Conservation (phyloP, 257 asterid species). For the Ilex aquifolium region DNA sequence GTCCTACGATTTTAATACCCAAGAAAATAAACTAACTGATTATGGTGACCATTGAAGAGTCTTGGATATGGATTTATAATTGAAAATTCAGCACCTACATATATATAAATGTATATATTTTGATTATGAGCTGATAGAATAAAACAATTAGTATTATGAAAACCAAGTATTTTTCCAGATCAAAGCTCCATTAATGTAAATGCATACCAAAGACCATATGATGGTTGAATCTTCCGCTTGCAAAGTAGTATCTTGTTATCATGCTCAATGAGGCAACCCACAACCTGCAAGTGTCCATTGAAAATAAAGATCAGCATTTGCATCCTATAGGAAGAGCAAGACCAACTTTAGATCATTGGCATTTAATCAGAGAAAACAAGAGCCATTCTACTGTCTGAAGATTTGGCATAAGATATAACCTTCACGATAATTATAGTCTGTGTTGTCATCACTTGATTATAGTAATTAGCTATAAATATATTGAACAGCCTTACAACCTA, state of each 20-base stretch:
- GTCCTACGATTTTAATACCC: conserved; percentile 40
- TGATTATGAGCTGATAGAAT: not conserved
- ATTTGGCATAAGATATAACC: not conserved
- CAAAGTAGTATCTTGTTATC: conserved; percentile 81
- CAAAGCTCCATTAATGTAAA: conserved; percentile 1
- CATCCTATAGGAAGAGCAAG: not conserved
- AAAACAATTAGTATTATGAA: not conserved
- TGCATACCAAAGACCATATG: conserved; percentile 88
- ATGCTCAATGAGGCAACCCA: conserved; percentile 94
- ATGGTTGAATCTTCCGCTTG: conserved; percentile 88
- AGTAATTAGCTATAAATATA: no score
- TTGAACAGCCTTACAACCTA: no score
- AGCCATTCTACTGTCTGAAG: not conserved
- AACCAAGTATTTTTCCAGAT: not conserved
- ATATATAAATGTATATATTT: not conserved
- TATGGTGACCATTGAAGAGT: no score
- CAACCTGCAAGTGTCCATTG: conserved; percentile 42
- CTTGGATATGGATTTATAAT: no score
- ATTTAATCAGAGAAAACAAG: not conserved
- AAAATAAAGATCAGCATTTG: not conserved
- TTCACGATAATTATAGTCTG: no score
- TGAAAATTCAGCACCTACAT: no score
- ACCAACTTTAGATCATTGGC: not conserved
- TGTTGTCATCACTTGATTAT: no score
- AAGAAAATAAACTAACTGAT: not conserved